These are phyloP conservation scores for Brassica carinata DNA, from an alignment of 345 rosid species.

Conservation along the genomic window DNA sequence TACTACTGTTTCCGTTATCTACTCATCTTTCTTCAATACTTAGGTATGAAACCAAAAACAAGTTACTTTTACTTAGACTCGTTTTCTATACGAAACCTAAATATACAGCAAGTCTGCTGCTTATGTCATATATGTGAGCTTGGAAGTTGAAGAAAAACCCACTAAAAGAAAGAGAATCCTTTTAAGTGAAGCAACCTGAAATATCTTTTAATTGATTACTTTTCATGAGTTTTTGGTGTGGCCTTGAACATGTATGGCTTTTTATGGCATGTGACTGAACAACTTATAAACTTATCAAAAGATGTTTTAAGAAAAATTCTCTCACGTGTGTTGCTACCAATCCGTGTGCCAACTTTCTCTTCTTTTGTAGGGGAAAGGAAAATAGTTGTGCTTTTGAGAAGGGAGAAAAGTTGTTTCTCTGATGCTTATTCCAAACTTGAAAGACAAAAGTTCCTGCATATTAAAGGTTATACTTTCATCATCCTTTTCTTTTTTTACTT, in stretches of 20 bases:
- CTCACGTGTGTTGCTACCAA: slow-evolving; percentile 41
- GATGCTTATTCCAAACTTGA: slow-evolving; percentile 45
- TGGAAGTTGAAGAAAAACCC: slow-evolving; percentile 28
- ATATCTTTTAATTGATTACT: slow-evolving; percentile 10
- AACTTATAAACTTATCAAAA: slow-evolving; percentile 23
- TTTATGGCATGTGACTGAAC: slow-evolving; percentile 39
- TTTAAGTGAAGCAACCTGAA: slow-evolving; percentile 39
- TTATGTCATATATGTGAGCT: slow-evolving; percentile 28
- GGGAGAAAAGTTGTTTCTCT: slow-evolving; percentile 11
- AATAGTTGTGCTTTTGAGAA: slow-evolving; percentile 35
- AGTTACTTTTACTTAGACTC: background rate
- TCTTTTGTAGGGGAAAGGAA: slow-evolving; percentile 6
- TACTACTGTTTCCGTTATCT: background rate
- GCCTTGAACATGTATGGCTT: slow-evolving; percentile 31
- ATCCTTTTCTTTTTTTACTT: slow-evolving; percentile 6
- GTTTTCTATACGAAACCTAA: slow-evolving; percentile 10
- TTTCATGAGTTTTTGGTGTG: slow-evolving; percentile 11
- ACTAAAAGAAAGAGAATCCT: slow-evolving; percentile 32
- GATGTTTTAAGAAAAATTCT: slow-evolving; percentile 14
- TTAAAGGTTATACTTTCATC: slow-evolving; percentile 34
- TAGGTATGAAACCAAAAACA: slow-evolving; percentile 10
- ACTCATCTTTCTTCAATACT: background rate
- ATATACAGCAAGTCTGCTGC: slow-evolving; percentile 18
- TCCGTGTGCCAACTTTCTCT: slow-evolving; percentile 40
- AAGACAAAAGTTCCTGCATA: slow-evolving; percentile 19